phyloP scores from a whole-genome alignment of 441 rosid species.

The Jatropha podagrica region DNA sequence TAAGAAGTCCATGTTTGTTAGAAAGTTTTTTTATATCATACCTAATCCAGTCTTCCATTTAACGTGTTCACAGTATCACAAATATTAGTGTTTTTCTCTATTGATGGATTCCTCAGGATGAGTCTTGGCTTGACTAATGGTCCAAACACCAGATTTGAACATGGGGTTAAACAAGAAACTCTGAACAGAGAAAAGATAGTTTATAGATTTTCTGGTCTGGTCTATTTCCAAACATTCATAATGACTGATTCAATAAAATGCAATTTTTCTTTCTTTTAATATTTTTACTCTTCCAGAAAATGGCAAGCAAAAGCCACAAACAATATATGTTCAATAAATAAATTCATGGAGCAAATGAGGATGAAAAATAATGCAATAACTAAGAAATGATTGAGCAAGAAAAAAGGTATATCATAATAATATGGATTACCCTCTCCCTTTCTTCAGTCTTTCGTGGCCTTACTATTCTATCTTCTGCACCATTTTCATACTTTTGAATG shows the following conservation, averaged over 20 bases:
- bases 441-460: conserved; percentile 68
- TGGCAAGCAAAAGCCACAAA: not conserved
- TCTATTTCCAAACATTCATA: too few species aligned
- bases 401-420: conserved; percentile 1
- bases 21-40: too few species aligned
- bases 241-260: not conserved
- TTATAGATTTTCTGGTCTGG: not conserved
- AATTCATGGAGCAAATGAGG: not conserved
- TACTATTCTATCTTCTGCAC: conserved; percentile 58
- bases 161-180: not conserved
- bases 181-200: not conserved
- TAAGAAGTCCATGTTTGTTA: not conserved
- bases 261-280: not conserved
- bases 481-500: conserved; percentile 49
- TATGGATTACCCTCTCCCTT: conserved; percentile 65
- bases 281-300: not conserved
- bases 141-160: not conserved
- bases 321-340: not conserved
- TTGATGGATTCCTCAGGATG: not conserved
- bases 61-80: too few species aligned
- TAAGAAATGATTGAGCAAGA: not conserved
- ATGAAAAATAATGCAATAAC: not conserved
- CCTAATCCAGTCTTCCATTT: too few species aligned
- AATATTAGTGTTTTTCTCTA: too few species aligned
- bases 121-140: not conserved